Evolutionary conservation across 2,329 filamentous ascomycete genomes (phyloP), one percentile per base, ranked within the genome.

Genomic region (Ciborinia camelliae): DNA sequence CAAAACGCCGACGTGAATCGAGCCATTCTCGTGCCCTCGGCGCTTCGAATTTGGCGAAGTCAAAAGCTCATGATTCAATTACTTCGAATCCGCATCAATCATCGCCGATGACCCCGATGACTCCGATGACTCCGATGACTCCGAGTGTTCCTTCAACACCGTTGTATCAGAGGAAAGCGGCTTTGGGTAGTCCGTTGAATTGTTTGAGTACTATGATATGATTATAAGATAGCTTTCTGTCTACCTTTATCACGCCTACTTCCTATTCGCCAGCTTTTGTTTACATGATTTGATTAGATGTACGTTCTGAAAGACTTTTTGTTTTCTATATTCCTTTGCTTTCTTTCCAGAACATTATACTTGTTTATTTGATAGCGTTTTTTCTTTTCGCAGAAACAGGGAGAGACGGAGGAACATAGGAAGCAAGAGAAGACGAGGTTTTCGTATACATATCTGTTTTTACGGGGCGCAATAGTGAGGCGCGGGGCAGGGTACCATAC

Each of bases 1-100:
- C 87, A 3, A 90, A 90, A 76, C 82, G 87, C 59, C 81, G 86
- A 62, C 82, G 88, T 53, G 87, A 90, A 73, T 86, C 80, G 72
- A 84, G 80, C 70, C 82, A 86, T 70, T 73, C 73, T 53, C 69
- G 74, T 66, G 75, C 70, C 18, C 50, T 73, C 2, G 73, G 71
- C 54, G 73, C 72, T 30, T 67, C 79, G 35, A 78, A 76, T 62
- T 79, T 79, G 73, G 74, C 78, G 10, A 85, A 81, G 73, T 76
- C 80, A 51, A 60, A 48, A 37, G 43, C 43, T 4, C 62, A 55
- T n/a, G 41, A 47, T 63, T 48, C 35, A 18, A 62, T 63, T 7
- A 63, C 52, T 35, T 58, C 62, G 26, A 62, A 53, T 12, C 59
- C 59, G 35, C 50, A 75, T 30, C 81, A 84, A 68, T 74, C 41